Evolutionary conservation across 805 yeast species (phyloP), one percentile per base, ranked within the genome.

Genomic region (Barnettozyma californica): DNA sequence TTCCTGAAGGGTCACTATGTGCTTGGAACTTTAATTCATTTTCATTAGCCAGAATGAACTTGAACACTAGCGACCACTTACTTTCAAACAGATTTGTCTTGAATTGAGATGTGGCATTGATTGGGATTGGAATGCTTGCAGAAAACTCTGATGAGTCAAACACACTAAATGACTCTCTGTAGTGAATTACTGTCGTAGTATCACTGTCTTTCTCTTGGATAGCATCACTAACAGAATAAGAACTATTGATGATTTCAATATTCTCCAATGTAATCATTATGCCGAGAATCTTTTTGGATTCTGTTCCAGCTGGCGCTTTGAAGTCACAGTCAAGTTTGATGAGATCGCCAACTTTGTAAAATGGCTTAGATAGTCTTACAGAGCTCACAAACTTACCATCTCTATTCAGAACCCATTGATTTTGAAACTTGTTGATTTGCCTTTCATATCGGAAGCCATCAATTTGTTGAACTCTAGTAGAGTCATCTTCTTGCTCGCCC

Each of bases 301-400:
- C 48, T 40, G 4, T 46, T 23, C 41, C 27, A 13, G 31, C 16
- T 4, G 18, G 29, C 9, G 45, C 19, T 27, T 38, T 49, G 27
- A 77, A 67, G 45, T 68, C 68, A 14, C 78, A 51, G 14, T 62
- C 59, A 8, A 75, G 52, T 18, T 69, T 68, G 7, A 79, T 62
- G 23, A 69, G 69, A 33, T 76, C 81, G 5, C 79, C 74, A 5
- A 70, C 64, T 13, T 73, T 66, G 49, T 66, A 73, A 38, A 65
- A 68, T 2, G 70, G 63, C 50, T 70, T 71, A 8, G 76, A 68
- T 25, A 74, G 61, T 1, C 58, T 48, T 18, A 75, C 41, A 16
- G 63, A 67, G 0, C 79, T 74, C 9, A 79, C 66, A 11, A 64
- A 57, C 40, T 66, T 59, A 9, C 74, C 69, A 46, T 71, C 66